phyloP scores from a whole-genome alignment of 192 early-diverging fungal species.

The Linnemannia zychae region DNA sequence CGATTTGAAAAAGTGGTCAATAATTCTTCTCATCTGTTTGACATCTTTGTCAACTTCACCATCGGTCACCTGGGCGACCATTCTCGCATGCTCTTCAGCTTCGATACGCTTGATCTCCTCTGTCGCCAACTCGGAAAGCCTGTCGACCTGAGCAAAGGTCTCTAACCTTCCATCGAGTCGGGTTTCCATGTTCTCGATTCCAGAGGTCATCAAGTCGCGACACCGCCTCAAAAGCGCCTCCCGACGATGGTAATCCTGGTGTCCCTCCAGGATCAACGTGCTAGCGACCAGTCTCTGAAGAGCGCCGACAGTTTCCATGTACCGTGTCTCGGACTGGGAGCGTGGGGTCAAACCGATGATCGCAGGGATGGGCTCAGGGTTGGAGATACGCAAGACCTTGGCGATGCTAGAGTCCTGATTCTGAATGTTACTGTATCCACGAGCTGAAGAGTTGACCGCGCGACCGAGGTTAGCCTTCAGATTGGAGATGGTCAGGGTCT shows the following conservation, averaged over 20 bases:
- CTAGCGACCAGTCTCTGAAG: constrained; percentile 42
- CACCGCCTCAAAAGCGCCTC: constrained; percentile 38
- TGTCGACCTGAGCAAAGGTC: constrained; percentile 38
- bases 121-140: constrained; percentile 34
- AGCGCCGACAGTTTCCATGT: constrained; percentile 31
- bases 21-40: constrained; percentile 24
- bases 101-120: constrained; percentile 51
- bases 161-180: constrained; percentile 38
- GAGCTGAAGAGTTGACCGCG: constrained; percentile 31
- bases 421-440: constrained; percentile 44
- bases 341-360: constrained; percentile 26
- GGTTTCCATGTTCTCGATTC: constrained; percentile 44
- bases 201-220: constrained; percentile 35
- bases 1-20: constrained; percentile 48
- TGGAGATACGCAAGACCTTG: constrained; percentile 50
- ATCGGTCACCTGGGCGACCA: constrained; percentile 36
- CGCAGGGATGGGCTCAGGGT: constrained; percentile 43
- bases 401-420: constrained; percentile 4
- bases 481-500: constrained; percentile 32
- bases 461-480: constrained; percentile 41
- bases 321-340: constrained; percentile 7
- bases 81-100: constrained; percentile 27
- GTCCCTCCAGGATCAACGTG: constrained; percentile 22
- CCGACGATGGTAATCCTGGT: constrained; percentile 31
- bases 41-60: constrained; percentile 52